A percentile compares a stretch with the other conserved stretches of the same genome.
These are phyloP conservation scores for Gelatoporia subvermispora DNA, from an alignment of 768 basidiomycete species.

Conservation along the genomic window DNA sequence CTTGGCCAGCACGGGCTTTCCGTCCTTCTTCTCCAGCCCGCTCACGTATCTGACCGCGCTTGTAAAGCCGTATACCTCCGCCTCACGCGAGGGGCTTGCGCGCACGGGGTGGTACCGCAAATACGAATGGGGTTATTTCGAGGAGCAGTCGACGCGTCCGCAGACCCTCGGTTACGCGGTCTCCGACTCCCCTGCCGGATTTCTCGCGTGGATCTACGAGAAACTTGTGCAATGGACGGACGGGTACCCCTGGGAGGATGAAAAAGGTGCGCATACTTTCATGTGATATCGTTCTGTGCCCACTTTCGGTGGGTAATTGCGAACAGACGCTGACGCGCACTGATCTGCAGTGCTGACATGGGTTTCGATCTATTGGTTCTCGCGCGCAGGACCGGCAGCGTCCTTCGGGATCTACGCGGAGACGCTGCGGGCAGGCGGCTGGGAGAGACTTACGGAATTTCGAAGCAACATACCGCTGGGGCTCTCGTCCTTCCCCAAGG, in stretches of 20 bases:
- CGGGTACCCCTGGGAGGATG: conserved; percentile 48
- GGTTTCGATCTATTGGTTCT: conserved; percentile 33
- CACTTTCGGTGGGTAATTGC: too few species aligned
- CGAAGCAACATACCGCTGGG: conserved; percentile 23
- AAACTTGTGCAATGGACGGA: conserved; percentile 31
- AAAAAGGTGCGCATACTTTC: conserved; percentile 37
- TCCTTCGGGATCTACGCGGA: conserved; percentile 28
- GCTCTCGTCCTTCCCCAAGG: conserved; percentile 25
- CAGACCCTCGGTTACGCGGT: conserved; percentile 42
- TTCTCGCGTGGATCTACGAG: conserved; percentile 30
- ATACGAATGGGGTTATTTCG: conserved; percentile 34
- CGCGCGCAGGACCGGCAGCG: conserved; percentile 26
- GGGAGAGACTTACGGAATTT: not conserved
- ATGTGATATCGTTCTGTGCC: not conserved
- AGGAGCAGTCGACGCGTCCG: conserved; percentile 29
- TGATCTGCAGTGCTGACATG: conserved; percentile 29
- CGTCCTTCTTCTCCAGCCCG: conserved; percentile 20
- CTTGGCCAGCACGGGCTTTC: conserved; percentile 5
- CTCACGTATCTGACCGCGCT: conserved; percentile 24
- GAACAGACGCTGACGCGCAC: too few species aligned
- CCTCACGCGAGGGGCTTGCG: conserved; percentile 32
- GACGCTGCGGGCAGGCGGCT: not conserved
- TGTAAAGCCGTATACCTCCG: conserved; percentile 27
- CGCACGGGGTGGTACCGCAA: conserved; percentile 25
- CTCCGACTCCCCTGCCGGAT: conserved; percentile 49